These are phyloP conservation scores for Stereocaulon alpinum DNA, from an alignment of 495 filamentous ascomycete genomes.

Conservation along the genomic window DNA sequence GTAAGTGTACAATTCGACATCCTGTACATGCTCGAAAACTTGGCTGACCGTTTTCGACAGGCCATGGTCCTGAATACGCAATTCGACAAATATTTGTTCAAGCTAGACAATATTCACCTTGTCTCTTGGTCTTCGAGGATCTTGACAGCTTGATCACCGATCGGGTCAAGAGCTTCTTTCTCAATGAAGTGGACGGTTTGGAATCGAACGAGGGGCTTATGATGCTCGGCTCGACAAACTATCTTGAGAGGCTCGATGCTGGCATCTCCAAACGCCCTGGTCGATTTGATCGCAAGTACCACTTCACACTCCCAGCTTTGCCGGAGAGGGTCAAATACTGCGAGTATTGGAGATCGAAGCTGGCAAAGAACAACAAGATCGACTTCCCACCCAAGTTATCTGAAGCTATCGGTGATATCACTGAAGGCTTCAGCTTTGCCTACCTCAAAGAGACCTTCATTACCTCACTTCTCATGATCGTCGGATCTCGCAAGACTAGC, in stretches of 20 bases:
- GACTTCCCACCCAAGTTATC: constrained; percentile 46
- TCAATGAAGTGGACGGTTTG: constrained; percentile 63
- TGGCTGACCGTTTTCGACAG: not conserved
- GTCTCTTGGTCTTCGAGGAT: constrained; percentile 53
- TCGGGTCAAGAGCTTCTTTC: constrained; percentile 49
- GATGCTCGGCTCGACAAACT: constrained; percentile 55
- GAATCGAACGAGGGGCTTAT: constrained; percentile 57
- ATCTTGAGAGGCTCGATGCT: constrained; percentile 48
- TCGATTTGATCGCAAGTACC: constrained; percentile 55
- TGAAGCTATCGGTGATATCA: constrained; percentile 45
- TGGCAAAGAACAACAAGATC: constrained; percentile 36
- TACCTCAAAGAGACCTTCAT: constrained; percentile 59
- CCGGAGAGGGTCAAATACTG: constrained; percentile 47
- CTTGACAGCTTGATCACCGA: constrained; percentile 51
- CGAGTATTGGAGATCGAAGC: constrained; percentile 41
- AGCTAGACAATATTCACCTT: constrained; percentile 35
- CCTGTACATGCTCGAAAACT: not conserved
- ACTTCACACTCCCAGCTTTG: constrained; percentile 44
- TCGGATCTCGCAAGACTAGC: constrained; percentile 17
- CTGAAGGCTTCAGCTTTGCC: constrained; percentile 52
- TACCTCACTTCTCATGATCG: constrained; percentile 45
- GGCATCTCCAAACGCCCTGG: constrained; percentile 55
- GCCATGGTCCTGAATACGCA: constrained; percentile 18
- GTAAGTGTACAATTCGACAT: not conserved
- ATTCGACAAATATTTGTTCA: constrained; percentile 42